Conservation (phyloP, 2,329 filamentous ascomycete genomes). For the Cladosporium sp. region DNA sequence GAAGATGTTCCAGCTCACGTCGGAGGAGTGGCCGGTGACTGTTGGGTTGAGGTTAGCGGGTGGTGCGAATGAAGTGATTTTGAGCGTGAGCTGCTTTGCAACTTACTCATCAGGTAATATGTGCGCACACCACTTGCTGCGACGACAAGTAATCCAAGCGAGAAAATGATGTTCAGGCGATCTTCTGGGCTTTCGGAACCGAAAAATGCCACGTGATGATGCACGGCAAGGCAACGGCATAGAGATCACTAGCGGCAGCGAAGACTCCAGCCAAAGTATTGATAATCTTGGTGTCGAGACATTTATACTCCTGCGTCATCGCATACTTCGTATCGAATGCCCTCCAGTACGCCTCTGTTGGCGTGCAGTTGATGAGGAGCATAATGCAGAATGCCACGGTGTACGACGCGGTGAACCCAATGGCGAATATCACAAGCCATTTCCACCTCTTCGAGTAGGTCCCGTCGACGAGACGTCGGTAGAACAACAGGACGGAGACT, state of each 20-base stretch:
- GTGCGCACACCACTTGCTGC: slow-evolving; percentile 35
- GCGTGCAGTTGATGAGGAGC: slow-evolving; percentile 37
- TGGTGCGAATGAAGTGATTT: too few relatives aligned
- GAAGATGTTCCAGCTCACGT: slow-evolving; percentile 38
- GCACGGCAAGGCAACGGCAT: slow-evolving; percentile 39
- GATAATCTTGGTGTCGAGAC: slow-evolving; percentile 24
- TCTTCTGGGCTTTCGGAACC: slow-evolving; percentile 41
- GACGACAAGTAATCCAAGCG: slow-evolving; percentile 39
- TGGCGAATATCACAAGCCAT: slow-evolving; percentile 34
- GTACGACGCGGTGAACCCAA: slow-evolving; percentile 36
- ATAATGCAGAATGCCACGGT: slow-evolving; percentile 33
- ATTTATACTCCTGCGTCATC: slow-evolving; percentile 22
- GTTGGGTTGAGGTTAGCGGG: slow-evolving; percentile 7
- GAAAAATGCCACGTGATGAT: slow-evolving; percentile 44
- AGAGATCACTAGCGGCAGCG: slow-evolving; percentile 38
- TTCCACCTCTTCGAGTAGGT: slow-evolving; percentile 34
- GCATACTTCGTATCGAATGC: slow-evolving; percentile 33
- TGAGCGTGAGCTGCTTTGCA: not conserved
- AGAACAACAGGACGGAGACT: slow-evolving; percentile 38
- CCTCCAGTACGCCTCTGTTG: slow-evolving; percentile 38
- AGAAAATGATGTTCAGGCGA: slow-evolving; percentile 44
- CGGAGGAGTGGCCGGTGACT: slow-evolving; percentile 31
- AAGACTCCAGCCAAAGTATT: slow-evolving; percentile 38
- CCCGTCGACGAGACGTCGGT: slow-evolving; percentile 36
- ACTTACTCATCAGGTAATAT: slow-evolving; percentile 31